A percentile compares a stretch with the other conserved stretches of the same genome.
These are phyloP conservation scores for Malus hybrid DNA, from an alignment of 331 rosid genomes.

Conservation along the genomic window DNA sequence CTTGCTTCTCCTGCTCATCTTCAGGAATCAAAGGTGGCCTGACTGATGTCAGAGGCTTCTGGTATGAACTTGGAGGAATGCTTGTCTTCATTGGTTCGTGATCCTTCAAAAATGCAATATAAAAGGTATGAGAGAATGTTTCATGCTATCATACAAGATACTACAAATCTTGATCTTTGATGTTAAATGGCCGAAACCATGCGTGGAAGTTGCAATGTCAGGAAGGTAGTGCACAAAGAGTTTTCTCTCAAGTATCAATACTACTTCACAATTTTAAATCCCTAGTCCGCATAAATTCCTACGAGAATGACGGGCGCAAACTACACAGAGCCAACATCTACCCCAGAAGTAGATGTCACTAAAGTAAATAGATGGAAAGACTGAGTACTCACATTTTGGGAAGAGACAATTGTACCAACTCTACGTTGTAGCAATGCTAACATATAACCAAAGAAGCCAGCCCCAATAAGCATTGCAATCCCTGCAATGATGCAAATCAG, in stretches of 20 bases:
- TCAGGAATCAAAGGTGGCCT: constrained; percentile 78
- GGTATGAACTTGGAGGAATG: constrained; percentile 39
- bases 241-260: constrained; percentile 1
- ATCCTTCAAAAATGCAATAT: constrained; percentile 35
- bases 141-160: neutral
- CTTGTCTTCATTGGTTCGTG: constrained; percentile 28
- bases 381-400: constrained; percentile 53
- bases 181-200: neutral
- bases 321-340: neutral
- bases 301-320: neutral
- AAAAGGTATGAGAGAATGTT: neutral
- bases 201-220: neutral
- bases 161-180: neutral
- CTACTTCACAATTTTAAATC: neutral
- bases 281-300: neutral
- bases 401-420: constrained; percentile 57
- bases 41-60: constrained; percentile 60
- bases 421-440: constrained; percentile 76
- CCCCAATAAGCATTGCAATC: constrained; percentile 64
- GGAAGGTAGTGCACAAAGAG: neutral
- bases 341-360: constrained; percentile 1
- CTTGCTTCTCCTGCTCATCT: constrained; percentile 65
- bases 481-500: constrained; percentile 40
- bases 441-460: constrained; percentile 93
- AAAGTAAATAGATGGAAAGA: constrained; percentile 3